Conservation (phyloP, 2,329 filamentous ascomycete genomes). For the Colletotrichum sp. region DNA sequence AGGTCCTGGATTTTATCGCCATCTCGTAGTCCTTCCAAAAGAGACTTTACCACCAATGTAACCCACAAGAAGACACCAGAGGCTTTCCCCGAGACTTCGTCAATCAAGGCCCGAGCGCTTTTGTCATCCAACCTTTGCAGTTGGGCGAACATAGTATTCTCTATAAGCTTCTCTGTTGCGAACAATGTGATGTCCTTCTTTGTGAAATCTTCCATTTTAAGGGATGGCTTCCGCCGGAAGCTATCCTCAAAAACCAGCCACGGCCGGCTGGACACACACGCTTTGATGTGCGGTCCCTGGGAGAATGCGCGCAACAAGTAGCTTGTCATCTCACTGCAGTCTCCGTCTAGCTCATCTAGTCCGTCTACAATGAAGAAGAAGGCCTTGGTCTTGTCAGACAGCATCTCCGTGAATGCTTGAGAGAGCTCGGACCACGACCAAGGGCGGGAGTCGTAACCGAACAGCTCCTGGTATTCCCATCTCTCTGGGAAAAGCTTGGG, state of each 20-base stretch:
- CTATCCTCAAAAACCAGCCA: constrained; percentile 25
- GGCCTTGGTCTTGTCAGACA: neutral
- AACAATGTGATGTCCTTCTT: constrained; percentile 18
- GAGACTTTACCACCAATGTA: constrained; percentile 15
- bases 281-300: constrained; percentile 25
- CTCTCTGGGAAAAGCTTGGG: constrained; percentile 20
- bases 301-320: neutral
- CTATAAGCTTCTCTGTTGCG: neutral
- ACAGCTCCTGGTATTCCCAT: neutral
- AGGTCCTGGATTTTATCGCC: neutral
- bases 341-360: constrained; percentile 26
- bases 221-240: constrained; percentile 1
- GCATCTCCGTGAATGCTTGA: neutral
- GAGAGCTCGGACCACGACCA: neutral
- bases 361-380: neutral
- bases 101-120: neutral
- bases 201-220: constrained; percentile 22
- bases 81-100: constrained; percentile 9
- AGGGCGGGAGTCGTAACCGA: neutral
- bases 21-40: constrained; percentile 7
- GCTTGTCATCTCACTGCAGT: neutral
- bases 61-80: constrained; percentile 26
- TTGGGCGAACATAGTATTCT: neutral
- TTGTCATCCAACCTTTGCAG: neutral
- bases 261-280: constrained; percentile 34